phyloP scores from a whole-genome alignment of 352 stramenopile genomes.

The Thraustochytrium sp. region DNA sequence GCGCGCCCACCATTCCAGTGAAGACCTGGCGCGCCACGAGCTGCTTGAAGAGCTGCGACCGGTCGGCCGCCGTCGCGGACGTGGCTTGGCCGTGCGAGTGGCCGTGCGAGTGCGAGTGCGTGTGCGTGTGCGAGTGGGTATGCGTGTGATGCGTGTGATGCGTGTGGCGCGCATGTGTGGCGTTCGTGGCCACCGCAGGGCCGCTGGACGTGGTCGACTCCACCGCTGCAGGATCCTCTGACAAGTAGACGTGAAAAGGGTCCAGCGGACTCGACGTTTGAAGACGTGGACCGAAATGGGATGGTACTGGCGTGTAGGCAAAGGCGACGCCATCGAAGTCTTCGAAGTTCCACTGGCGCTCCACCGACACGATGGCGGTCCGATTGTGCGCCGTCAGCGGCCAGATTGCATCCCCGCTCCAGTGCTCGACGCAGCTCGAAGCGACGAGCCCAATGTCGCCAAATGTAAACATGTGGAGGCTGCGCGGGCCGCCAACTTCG shows the following conservation, averaged over 20 bases:
- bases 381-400: not conserved
- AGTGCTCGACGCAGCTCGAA: conserved; percentile 37
- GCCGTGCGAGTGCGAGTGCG: no score
- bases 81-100: no score
- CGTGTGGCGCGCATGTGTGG: no score
- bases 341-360: conserved; percentile 14
- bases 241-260: not conserved
- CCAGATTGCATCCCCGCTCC: conserved; percentile 39
- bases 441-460: not conserved
- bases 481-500: not conserved
- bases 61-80: not conserved
- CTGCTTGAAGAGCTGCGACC: not conserved
- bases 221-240: not conserved
- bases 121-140: no score
- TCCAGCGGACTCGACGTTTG: not conserved
- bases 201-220: no score
- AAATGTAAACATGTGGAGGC: conserved; percentile 36
- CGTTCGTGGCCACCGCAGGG: no score
- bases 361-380: not conserved
- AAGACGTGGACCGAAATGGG: not conserved
- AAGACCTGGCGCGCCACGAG: conserved; percentile 24
- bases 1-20: conserved; percentile 32
- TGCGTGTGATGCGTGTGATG: no score
- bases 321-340: conserved; percentile 40
- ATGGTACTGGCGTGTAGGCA: conserved; percentile 40